Evolutionary conservation across 805 yeast species (phyloP).

Genomic region (Nakazawaea wickerhamii): DNA sequence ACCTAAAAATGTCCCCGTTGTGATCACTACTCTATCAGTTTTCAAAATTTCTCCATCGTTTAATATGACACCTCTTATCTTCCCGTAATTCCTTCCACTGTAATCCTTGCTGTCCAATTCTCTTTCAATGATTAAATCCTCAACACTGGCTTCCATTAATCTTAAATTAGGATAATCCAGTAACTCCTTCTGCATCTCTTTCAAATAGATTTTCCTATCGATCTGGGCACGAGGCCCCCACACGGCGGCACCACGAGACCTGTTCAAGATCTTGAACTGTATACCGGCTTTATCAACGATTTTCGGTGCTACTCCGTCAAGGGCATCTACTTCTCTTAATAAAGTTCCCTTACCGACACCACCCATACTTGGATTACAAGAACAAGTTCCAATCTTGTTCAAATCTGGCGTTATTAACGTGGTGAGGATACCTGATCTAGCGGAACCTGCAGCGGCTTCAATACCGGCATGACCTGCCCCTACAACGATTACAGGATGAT

Average conservation of each 20-base stretch:
- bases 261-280: conserved; percentile 80
- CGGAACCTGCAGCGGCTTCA: conserved; percentile 93
- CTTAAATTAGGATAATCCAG: conserved; percentile 48
- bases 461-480: conserved; percentile 99
- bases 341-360: conserved; percentile 98
- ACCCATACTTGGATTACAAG: conserved; percentile 97
- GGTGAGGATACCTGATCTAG: conserved; percentile 72
- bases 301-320: conserved; percentile 85
- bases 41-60: conserved; percentile 58
- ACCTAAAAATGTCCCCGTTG: conserved; percentile 93
- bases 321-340: conserved; percentile 88
- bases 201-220: conserved; percentile 72
- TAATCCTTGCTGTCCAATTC: conserved; percentile 19
- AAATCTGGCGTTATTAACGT: conserved; percentile 72
- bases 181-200: conserved; percentile 72
- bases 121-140: conserved; percentile 69
- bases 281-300: conserved; percentile 93
- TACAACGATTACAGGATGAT: conserved; percentile 71
- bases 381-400: conserved; percentile 82
- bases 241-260: conserved; percentile 90
- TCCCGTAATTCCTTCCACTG: conserved; percentile 38
- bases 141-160: conserved; percentile 70
- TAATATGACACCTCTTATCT: conserved; percentile 66
- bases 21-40: conserved; percentile 70
- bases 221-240: conserved; percentile 99